phyloP scores from a whole-genome alignment of 495 filamentous ascomycete species.

The Chaetomidium leptoderma region DNA sequence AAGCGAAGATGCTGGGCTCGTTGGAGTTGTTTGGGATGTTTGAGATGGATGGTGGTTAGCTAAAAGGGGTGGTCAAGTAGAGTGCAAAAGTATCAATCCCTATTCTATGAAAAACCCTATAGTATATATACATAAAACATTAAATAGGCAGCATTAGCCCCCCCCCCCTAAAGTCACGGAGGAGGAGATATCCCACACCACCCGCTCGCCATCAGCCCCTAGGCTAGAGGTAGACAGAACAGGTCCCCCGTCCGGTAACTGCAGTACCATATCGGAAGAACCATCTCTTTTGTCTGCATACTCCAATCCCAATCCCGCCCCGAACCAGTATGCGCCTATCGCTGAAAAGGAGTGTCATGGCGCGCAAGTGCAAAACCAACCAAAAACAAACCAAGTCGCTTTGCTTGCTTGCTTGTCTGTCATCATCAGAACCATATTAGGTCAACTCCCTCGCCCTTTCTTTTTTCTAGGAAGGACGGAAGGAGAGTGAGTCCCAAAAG shows the following conservation, averaged over 20 bases:
- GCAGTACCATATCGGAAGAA: not conserved
- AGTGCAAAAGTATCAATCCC: not conserved
- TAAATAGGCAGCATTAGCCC: not conserved
- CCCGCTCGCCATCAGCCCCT: not conserved
- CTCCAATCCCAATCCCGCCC: no score
- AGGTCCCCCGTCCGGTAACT: not conserved
- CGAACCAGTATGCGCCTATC: not conserved
- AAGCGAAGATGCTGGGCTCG: no score
- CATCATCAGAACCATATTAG: no score
- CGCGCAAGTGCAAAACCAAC: no score
- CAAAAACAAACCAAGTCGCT: no score
- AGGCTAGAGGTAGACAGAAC: not conserved
- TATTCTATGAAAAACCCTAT: not conserved
- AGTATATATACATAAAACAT: conserved; percentile 8
- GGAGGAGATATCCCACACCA: not conserved
- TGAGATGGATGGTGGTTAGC: no score
- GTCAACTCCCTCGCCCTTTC: no score
- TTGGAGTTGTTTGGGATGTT: no score
- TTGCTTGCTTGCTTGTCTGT: no score
- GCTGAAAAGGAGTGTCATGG: not conserved
- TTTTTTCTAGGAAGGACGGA: no score
- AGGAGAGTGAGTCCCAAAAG: no score
- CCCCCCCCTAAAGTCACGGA: not conserved
- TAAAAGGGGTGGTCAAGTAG: not conserved
- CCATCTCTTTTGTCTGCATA: not conserved